A percentile compares a stretch with the other conserved stretches of the same genome.
Conservation (phyloP, 2,329 filamentous ascomycete species). For the Aspergillus sp. region DNA sequence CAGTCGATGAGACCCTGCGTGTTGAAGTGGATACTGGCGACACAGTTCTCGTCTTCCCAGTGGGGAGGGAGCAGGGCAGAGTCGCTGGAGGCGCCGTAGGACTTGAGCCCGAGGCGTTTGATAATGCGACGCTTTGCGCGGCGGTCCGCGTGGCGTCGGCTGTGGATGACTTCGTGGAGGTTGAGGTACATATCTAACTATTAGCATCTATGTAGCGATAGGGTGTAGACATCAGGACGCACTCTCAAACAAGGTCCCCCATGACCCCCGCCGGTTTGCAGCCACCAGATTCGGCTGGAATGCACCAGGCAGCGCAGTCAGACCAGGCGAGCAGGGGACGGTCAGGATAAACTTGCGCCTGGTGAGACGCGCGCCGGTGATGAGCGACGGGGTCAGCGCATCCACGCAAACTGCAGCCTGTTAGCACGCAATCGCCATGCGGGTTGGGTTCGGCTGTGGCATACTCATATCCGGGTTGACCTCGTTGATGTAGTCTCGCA, state of each 20-base stretch:
- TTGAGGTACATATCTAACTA: background rate
- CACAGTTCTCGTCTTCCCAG: background rate
- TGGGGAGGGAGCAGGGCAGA: background rate
- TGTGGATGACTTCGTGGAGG: background rate
- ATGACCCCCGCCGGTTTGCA: background rate
- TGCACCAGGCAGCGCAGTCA: background rate
- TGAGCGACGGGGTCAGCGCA: background rate
- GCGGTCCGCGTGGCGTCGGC: background rate
- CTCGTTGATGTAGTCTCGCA: background rate
- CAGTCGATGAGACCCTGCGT: background rate
- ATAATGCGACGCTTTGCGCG: background rate
- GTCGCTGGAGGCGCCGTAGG: background rate
- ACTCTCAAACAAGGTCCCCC: background rate
- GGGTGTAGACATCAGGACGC: too few relatives aligned
- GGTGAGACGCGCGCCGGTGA: background rate
- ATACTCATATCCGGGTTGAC: background rate
- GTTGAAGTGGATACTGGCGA: background rate
- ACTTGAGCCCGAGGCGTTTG: background rate
- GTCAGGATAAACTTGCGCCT: background rate
- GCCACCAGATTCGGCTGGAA: background rate
- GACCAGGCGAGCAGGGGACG: background rate
- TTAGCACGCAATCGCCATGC: too few relatives aligned
- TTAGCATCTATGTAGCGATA: too few relatives aligned
- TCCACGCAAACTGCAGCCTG: background rate
- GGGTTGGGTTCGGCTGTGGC: too few relatives aligned